phyloP scores from a whole-genome alignment of 163 green algal species.

The Chlamydomonas reinhardtii region DNA sequence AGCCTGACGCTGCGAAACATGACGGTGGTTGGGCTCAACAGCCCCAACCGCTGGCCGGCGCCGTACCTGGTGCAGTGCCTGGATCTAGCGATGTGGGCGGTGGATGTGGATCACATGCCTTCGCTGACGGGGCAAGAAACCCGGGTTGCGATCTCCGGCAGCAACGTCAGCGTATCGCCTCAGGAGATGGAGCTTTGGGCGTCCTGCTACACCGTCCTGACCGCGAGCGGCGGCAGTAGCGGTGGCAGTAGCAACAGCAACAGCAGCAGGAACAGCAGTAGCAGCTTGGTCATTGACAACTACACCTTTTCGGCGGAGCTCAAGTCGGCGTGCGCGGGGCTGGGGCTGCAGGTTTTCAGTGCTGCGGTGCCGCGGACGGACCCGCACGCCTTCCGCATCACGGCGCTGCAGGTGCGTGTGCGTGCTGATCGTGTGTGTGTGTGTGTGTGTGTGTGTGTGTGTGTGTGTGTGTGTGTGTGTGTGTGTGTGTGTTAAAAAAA shows the following conservation, averaged over 20 bases:
- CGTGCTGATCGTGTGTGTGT: too few species aligned
- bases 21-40: slow-evolving; percentile 26
- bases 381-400: neutral
- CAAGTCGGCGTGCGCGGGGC: neutral
- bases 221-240: neutral
- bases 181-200: slow-evolving; percentile 42
- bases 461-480: too few species aligned
- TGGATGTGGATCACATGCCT: neutral
- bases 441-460: too few species aligned
- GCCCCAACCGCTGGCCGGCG: slow-evolving; percentile 12
- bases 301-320: neutral
- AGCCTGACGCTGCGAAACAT: slow-evolving; percentile 22
- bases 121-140: slow-evolving; percentile 10
- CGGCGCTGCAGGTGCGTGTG: neutral
- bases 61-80: slow-evolving; percentile 22
- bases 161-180: neutral
- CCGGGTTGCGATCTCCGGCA: neutral
- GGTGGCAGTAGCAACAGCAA: neutral
- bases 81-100: slow-evolving; percentile 41
- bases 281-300: neutral
- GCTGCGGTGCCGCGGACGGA: neutral
- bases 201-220: neutral
- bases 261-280: neutral
- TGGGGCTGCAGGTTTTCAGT: slow-evolving; percentile 18
- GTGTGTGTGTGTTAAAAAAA: too few species aligned